phyloP scores from a whole-genome alignment of 139 green algal species.

The Tetraselmis striata region DNA sequence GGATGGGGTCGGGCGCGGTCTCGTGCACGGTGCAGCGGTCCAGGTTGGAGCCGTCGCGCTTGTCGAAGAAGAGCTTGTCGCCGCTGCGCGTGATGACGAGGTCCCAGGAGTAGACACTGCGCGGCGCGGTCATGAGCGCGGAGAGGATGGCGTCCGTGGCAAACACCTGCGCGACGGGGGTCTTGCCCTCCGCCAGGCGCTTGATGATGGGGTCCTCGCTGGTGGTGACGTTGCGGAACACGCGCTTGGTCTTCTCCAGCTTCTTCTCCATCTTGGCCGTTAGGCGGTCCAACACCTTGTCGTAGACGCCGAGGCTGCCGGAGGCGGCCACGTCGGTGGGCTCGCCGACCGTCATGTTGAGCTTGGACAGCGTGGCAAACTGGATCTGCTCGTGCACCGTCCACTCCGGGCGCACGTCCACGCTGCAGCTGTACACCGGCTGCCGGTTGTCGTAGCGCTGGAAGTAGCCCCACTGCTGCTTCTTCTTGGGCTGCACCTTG shows the following conservation, averaged over 20 bases:
- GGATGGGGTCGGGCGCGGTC: conserved; percentile 56
- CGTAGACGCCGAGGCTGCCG: conserved; percentile 80
- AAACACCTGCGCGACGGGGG: conserved; percentile 60
- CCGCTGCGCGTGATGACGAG: conserved; percentile 58
- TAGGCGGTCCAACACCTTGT: conserved; percentile 82
- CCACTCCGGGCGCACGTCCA: conserved; percentile 94
- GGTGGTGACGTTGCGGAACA: conserved; percentile 72
- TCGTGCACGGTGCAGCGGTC: conserved; percentile 85
- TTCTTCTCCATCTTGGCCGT: conserved; percentile 70
- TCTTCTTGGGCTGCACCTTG: background rate
- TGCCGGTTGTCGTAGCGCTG: conserved; percentile 29
- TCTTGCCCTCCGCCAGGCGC: conserved; percentile 13
- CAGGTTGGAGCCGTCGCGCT: conserved; percentile 64
- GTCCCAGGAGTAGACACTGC: conserved; percentile 91
- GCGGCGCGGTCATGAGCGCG: conserved; percentile 88
- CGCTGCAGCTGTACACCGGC: conserved; percentile 59
- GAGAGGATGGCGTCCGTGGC: conserved; percentile 86
- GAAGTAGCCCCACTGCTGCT: conserved; percentile 13
- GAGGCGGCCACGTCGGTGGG: conserved; percentile 40
- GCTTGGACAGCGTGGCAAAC: conserved; percentile 73
- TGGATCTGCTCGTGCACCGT: conserved; percentile 87
- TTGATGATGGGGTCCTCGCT: conserved; percentile 86
- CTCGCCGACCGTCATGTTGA: conserved; percentile 54
- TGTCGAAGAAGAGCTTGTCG: conserved; percentile 83
- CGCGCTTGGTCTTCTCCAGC: conserved; percentile 61